phyloP scores from a whole-genome alignment of 2,329 filamentous ascomycete species.

The Didymella arachidicola region DNA sequence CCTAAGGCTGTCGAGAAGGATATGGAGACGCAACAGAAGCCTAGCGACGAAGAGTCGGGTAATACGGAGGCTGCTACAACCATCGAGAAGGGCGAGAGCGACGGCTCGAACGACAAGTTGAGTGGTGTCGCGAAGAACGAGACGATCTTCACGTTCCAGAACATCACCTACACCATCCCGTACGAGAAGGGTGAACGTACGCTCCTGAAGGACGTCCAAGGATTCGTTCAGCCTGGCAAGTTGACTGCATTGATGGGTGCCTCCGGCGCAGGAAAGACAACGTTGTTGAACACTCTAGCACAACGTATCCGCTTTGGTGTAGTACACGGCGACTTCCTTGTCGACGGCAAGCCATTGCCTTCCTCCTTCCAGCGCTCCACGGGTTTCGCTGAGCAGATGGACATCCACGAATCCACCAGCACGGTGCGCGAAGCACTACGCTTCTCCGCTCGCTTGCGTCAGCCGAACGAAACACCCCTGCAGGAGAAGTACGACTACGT shows the following conservation, averaged over 20 bases:
- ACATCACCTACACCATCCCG: slow-evolving; percentile 78
- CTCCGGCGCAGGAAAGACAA: slow-evolving; percentile 61
- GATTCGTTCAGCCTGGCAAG: slow-evolving; percentile 92
- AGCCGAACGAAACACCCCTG: slow-evolving; percentile 64
- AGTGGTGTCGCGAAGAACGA: slow-evolving; percentile 68
- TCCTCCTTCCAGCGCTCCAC: slow-evolving; percentile 83
- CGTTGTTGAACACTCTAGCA: slow-evolving; percentile 47
- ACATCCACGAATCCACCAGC: slow-evolving; percentile 68
- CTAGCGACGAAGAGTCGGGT: slow-evolving; percentile 62
- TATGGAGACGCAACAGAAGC: slow-evolving; percentile 61
- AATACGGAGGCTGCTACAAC: slow-evolving; percentile 43
- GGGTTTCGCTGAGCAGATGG: slow-evolving; percentile 74
- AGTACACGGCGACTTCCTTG: slow-evolving; percentile 55
- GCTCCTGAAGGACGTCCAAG: slow-evolving; percentile 69
- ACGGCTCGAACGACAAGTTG: slow-evolving; percentile 32
- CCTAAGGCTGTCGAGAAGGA: slow-evolving; percentile 65
- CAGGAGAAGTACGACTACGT: slow-evolving; percentile 71
- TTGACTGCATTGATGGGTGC: slow-evolving; percentile 79
- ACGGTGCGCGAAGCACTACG: slow-evolving; percentile 71
- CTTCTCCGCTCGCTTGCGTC: slow-evolving; percentile 69
- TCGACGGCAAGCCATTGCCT: slow-evolving; percentile 51
- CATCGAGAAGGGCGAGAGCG: slow-evolving; percentile 35
- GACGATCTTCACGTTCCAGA: slow-evolving; percentile 77
- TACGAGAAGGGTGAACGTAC: slow-evolving; percentile 54
- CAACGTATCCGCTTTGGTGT: slow-evolving; percentile 57